phyloP scores from a whole-genome alignment of 352 stramenopile genomes.

The Globisporangium camurandrum region DNA sequence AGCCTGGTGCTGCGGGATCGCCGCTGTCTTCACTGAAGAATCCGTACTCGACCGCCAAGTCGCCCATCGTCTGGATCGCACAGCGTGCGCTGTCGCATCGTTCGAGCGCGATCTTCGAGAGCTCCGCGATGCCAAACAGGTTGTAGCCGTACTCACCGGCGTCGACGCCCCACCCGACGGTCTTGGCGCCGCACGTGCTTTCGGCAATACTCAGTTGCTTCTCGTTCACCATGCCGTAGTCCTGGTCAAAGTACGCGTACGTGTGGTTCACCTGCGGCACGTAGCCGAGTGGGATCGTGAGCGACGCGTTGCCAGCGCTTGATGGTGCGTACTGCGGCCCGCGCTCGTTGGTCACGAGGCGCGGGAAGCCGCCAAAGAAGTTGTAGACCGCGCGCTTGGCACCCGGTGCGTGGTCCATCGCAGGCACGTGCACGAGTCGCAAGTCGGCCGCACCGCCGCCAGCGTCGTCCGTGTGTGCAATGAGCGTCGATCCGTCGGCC shows the following conservation, averaged over 20 bases:
- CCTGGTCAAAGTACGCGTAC: conserved; percentile 91
- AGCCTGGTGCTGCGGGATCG: conserved; percentile 44
- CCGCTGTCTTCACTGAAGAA: conserved; percentile 92
- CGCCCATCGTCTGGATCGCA: conserved; percentile 87
- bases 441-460: conserved; percentile 78
- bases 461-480: conserved; percentile 86
- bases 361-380: conserved; percentile 64
- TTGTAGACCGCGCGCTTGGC: conserved; percentile 56
- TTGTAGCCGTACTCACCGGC: conserved; percentile 70
- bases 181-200: conserved; percentile 88
- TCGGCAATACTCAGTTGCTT: conserved; percentile 91
- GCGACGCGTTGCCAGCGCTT: conserved; percentile 17
- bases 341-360: conserved; percentile 61
- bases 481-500: conserved; percentile 75
- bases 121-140: conserved; percentile 86
- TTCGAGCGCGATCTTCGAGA: conserved; percentile 89
- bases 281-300: conserved; percentile 59
- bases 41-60: conserved; percentile 86
- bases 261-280: conserved; percentile 90
- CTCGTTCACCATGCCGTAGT: conserved; percentile 95
- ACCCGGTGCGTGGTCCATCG: conserved; percentile 41
- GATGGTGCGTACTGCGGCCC: conserved; percentile 60
- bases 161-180: conserved; percentile 60
- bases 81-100: conserved; percentile 75
- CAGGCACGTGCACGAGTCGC: conserved; percentile 87